Base-by-base conservation (phyloP, 805 yeast species). In the Wilhelminamyces savonicus region DNA sequence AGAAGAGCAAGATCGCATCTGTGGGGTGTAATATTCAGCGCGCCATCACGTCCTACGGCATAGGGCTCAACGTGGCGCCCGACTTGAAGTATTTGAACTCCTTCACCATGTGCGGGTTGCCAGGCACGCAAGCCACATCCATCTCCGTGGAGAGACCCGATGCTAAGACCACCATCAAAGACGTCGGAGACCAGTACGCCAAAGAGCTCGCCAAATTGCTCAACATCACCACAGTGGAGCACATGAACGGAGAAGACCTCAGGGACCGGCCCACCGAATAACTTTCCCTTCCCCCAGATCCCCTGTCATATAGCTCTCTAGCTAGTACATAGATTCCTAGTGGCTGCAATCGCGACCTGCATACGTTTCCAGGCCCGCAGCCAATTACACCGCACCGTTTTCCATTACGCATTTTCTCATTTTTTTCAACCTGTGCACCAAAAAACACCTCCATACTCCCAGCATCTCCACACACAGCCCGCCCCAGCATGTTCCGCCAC, bases 21-120 rank as follows among this genome's bases (percentile, higher is more conserved):
- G 73, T 94, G 4, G 98, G 98, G 0, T 76, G 90, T 29, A 87
- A 86, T 46, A 78, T 90, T 5, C 79, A 86, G 38, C 62, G 96
- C 34, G 77, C 82, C 9, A 70, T 92, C 19, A 85, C 97, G 0
- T 77, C 92, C 1, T 95, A 88, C 58, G 98, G 99, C 0, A 66
- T 90, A 11, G 84, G 90, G 1, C 69, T 92, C 25, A 92, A 92
- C 49, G 78, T 83, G 3, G 37, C 48, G 19, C 86, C 95, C 1
- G 87, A 87, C 45, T 64, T 86, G 25, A 66, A 73, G 22, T 82
- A 70, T 56, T 68, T 90, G 43, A 80, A 85, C 36, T 56, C 69
- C 0, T 74, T 84, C 39, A 78, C 76, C 4, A 84, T 94, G 69
- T 92, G 98, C 60, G 97, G 97, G 2, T 61, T 88, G 20, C 75